Base-by-base conservation (phyloP, 352 stramenopile species). In the Phytophthora palmivora region DNA sequence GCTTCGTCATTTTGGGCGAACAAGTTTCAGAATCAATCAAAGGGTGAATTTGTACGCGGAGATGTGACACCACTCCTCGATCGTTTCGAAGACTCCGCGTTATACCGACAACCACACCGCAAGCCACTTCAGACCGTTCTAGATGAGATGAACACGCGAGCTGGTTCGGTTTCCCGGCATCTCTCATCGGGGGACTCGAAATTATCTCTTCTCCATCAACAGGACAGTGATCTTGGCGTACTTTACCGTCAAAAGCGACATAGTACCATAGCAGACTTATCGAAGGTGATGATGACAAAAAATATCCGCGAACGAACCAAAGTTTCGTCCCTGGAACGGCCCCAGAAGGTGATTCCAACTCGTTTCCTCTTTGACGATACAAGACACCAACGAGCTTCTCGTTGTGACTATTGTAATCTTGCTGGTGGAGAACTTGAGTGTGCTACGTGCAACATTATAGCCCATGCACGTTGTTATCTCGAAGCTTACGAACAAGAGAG, bases 351-450 rank as follows among this genome's bases (percentile, higher is more conserved):
- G 49, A 42, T 83, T 26, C 80, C 80, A 4, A 75, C 57, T 9
- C 72, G 80, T 2, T 84, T 89, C 30, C 74, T 89, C 10, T 89
- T 73, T 49, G 80, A 85, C 33, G 49, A 53, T 4, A 74, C 69
- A 15, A 66, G 78, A 9, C 85, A 63, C 65, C 49, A 34, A 18
- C 71, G 67, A 1, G 59, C 73, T 1, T 53, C 74, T 32, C 76
- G 83, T 8, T 92, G 83, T 32, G 80, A 90, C 30, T 92, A 90
- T 55, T 92, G 83, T 49, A 70, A 74, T 22, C 74, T 74, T 4
- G 73, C 72, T 16, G 83, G 80, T 19, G 83, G 83, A 11, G 83
- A 92, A 36, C 65, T 92, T 1, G 79, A 81, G 47, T 92, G 83
- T 32, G 79, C 77, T 14, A 79, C 78, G 2, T 92, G 83, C 57